A percentile compares a stretch with the other conserved stretches of the same genome.
phyloP scores from a whole-genome alignment of 2,329 filamentous ascomycete genomes.

The Colletotrichum melonis region DNA sequence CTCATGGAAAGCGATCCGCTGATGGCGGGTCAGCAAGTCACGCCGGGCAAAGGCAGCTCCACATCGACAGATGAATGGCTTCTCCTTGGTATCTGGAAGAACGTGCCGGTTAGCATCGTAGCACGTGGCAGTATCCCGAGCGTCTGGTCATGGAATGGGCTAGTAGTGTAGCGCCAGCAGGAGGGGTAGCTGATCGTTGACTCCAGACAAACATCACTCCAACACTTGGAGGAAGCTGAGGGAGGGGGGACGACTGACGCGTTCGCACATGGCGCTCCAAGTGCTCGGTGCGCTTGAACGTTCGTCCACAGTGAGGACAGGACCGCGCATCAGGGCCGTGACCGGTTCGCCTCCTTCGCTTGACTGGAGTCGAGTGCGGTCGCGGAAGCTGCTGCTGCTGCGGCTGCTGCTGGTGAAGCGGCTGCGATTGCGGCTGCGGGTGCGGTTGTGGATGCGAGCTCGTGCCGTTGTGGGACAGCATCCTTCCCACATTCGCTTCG shows the following conservation, averaged over 20 bases:
- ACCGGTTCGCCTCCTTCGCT: constrained; percentile 38
- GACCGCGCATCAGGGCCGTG: constrained; percentile 38
- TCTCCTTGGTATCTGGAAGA: constrained; percentile 57
- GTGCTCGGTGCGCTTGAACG: constrained; percentile 59
- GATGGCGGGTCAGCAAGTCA: constrained; percentile 57
- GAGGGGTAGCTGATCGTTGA: neutral
- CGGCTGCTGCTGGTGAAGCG: constrained; percentile 28
- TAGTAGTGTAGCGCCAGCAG: neutral
- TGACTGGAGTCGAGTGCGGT: constrained; percentile 34
- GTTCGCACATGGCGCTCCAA: constrained; percentile 58
- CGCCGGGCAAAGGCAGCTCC: constrained; percentile 57
- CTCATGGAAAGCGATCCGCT: constrained; percentile 51
- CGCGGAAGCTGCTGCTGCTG: constrained; percentile 12
- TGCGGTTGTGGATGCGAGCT: constrained; percentile 14
- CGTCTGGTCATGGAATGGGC: neutral
- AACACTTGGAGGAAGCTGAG: constrained; percentile 9
- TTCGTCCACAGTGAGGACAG: constrained; percentile 55
- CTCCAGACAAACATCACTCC: neutral
- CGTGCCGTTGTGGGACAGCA: constrained; percentile 28
- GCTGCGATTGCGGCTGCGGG: constrained; percentile 7
- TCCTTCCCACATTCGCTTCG: neutral
- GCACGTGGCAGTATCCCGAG: constrained; percentile 7
- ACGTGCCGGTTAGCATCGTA: constrained; percentile 12
- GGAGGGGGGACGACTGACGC: constrained; percentile 46
- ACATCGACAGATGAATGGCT: constrained; percentile 57